Percentiles rank a stretch among this genome's conserved stretches.
Evolutionary conservation across 345 rosid genomes (phyloP).

Genomic region (Trapa incisa): DNA sequence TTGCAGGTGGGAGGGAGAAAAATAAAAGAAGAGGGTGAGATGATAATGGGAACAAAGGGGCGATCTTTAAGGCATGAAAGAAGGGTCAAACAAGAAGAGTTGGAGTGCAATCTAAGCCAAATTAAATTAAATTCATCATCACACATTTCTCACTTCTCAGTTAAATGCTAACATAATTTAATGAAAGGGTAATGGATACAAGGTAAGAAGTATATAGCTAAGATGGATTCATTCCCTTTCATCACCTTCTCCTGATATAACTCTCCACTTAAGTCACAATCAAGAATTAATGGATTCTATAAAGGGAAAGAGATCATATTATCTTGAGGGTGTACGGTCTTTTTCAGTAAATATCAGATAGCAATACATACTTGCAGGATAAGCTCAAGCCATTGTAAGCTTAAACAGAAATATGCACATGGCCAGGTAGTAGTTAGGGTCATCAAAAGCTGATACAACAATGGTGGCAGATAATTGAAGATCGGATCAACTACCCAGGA

Average conservation of each 20-base stretch:
- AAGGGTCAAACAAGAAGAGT: conserved; percentile 79
- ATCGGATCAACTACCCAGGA: too few relatives aligned
- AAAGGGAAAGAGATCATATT: conserved; percentile 4
- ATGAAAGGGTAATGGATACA: too few relatives aligned
- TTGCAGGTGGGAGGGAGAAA: conserved; percentile 5
- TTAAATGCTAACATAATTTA: too few relatives aligned
- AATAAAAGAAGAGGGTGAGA: background rate
- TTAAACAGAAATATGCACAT: background rate
- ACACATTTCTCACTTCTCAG: background rate
- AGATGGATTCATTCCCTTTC: conserved; percentile 12
- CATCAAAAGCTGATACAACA: background rate
- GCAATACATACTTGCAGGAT: conserved; percentile 3
- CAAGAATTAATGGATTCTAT: background rate
- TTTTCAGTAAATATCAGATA: conserved; percentile 16
- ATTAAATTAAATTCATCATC: conserved; percentile 7
- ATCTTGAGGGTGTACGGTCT: conserved; percentile 26
- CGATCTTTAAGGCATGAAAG: conserved; percentile 44
- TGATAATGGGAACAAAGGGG: conserved; percentile 28
- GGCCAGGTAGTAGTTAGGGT: background rate
- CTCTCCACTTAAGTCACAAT: conserved; percentile 8
- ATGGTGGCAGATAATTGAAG: too few relatives aligned
- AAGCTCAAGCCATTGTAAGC: conserved; percentile 11
- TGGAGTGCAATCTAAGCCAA: conserved; percentile 40
- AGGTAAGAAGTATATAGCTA: too few relatives aligned
- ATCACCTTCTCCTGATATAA: conserved; percentile 36